Base-by-base conservation (phyloP, 768 basidiomycete genomes). In the Mycena chlorophos region DNA sequence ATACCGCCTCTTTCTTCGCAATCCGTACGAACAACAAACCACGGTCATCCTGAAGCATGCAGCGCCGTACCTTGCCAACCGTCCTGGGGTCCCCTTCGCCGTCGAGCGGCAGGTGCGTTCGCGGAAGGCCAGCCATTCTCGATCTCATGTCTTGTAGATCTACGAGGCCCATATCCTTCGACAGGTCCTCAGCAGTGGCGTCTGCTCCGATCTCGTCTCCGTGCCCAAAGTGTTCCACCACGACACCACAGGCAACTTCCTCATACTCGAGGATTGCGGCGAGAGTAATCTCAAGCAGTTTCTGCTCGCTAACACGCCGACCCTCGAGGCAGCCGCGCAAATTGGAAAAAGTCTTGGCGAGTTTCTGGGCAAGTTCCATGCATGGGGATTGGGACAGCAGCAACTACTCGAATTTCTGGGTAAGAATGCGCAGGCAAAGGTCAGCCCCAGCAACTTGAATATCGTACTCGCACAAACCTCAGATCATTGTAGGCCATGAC, bases 361-460 rank as follows among this genome's bases (percentile, higher is more conserved):
- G 48, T 88, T 87, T 68, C 69, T 87, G n/a, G 75, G 71, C 3
- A 60, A 61, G 17, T 48, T 88, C 53, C 87, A 89, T 62, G 56
- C 58, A 5, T 79, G 78, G 78, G 74, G 80, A 29, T 63, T 67
- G n/a, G 60, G 62, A 22, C 49, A 68, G 10, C 57, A 57, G 16
- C 51, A 52, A 2, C 64, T 78, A 38, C 55, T 75, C 34, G 64
- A 67, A 12, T 38, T 66, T 49, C 80, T 82, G 55, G 69, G 68
- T 20, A 49, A 61, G 29, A 75, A 78, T 55, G 50, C 66, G 28
- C 51, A 72, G 19, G 81, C 70, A 4, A 72, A 74, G 60, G 57
- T 61, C 37, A 52, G 80, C 27, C 13, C 40, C n/a, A n/a, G n/a
- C n/a, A n/a, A n/a, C n/a, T n/a, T n/a, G n/a, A n/a, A n/a, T n/a